Percentiles rank a stretch among this genome's conserved stretches.
Evolutionary conservation across 768 basidiomycete genomes (phyloP).

Genomic region (Russula foetens): DNA sequence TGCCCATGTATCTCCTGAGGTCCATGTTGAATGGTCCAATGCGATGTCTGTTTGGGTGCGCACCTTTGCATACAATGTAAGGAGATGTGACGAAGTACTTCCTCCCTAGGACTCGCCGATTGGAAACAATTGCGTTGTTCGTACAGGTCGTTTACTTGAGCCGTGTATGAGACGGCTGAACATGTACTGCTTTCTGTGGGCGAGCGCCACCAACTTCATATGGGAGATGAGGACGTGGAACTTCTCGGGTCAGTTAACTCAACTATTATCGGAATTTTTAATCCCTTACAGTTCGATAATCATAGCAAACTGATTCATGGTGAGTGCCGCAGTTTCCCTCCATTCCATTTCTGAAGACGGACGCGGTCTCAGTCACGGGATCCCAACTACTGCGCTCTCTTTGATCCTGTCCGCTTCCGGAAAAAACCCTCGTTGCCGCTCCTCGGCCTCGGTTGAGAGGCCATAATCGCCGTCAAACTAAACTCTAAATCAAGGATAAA

Average conservation of each 20-base stretch:
- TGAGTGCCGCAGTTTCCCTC: conserved; percentile 29
- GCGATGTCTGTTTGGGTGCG: conserved; percentile 51
- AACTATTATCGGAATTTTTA: conserved; percentile 28
- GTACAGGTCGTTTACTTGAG: conserved; percentile 87
- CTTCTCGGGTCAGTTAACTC: conserved; percentile 32
- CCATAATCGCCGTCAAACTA: too few species aligned
- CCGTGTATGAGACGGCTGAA: conserved; percentile 93
- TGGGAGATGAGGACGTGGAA: conserved; percentile 43
- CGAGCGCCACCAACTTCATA: conserved; percentile 60
- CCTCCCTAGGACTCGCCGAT: conserved; percentile 46
- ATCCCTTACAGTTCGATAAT: conserved; percentile 51
- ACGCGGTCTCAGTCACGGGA: conserved; percentile 42
- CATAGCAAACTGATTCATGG: conserved; percentile 57
- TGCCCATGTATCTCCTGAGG: conserved; percentile 37
- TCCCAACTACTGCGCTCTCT: conserved; percentile 50
- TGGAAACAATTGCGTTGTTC: conserved; percentile 70
- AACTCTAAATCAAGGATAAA: too few species aligned
- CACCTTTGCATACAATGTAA: conserved; percentile 19
- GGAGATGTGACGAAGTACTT: not conserved
- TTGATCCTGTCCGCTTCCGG: conserved; percentile 38
- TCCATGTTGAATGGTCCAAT: conserved; percentile 26
- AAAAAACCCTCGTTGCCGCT: too few species aligned
- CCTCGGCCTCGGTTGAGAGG: too few species aligned
- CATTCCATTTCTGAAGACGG: not conserved
- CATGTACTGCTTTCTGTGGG: conserved; percentile 75